These are phyloP conservation scores for Quercus robur DNA, from an alignment of 306 rosid genomes.

Conservation along the genomic window DNA sequence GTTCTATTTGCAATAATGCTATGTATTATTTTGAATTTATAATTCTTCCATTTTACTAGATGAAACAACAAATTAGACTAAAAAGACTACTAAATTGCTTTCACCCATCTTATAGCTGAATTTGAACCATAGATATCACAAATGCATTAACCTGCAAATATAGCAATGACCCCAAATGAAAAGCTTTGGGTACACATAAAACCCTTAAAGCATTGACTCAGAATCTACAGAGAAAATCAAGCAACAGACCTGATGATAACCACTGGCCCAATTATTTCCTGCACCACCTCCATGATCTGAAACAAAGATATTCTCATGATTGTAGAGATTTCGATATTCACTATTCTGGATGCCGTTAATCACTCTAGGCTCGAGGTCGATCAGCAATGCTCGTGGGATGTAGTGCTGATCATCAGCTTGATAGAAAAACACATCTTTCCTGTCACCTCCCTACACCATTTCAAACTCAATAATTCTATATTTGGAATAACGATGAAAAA, in stretches of 20 bases:
- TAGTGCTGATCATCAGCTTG: constrained; percentile 99
- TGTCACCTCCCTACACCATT: constrained; percentile 86
- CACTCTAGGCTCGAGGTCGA: constrained; percentile 96
- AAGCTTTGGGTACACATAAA: neutral
- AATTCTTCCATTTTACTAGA: too few species aligned
- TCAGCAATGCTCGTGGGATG: constrained; percentile 86
- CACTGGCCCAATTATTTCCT: constrained; percentile 98
- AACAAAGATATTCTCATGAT: constrained; percentile 89
- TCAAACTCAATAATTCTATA: constrained; percentile 9
- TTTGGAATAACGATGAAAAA: neutral
- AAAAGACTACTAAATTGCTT: neutral
- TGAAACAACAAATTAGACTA: too few species aligned
- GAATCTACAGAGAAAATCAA: neutral
- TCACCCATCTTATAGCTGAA: neutral
- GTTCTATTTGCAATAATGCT: too few species aligned
- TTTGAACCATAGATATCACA: neutral
- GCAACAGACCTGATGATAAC: constrained; percentile 82
- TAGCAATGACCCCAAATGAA: neutral
- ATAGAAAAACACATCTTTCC: constrained; percentile 94
- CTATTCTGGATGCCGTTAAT: constrained; percentile 94
- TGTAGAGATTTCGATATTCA: constrained; percentile 90
- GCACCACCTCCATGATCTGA: constrained; percentile 99
- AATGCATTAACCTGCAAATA: neutral
- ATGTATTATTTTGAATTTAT: too few species aligned
- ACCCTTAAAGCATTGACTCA: neutral